Evolutionary conservation across 495 filamentous ascomycete species (phyloP), one percentile per base, ranked within the genome.

Genomic region (Ramalina peruviana): DNA sequence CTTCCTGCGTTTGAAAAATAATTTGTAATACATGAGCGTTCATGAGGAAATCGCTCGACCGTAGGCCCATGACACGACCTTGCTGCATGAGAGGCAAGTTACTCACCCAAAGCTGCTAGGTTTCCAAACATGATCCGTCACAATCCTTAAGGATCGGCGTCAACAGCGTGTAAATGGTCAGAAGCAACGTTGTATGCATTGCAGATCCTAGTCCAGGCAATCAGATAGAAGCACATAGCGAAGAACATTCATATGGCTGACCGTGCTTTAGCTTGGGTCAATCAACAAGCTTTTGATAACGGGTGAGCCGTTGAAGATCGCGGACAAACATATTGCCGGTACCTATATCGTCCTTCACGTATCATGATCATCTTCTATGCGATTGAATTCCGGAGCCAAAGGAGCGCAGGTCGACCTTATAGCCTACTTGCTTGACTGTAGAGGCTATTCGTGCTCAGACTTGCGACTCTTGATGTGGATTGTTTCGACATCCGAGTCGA

Each of bases 111-210:
- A 12, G 53, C 42, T 36, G 43, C 43, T 21, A 51, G 36, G 40
- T 52, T 55, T 21, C 53, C 53, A 52, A 55, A 55, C 53, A 55
- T 55, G 6, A 26, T 36, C 33, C 42, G 21, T 45, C 27, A 27
- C 42, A 11, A 20, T 15, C 6, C 3, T 45, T 19, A 1, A 9
- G 6, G 17, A 11, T 17, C 16, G 15, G 9, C 16, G 40, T 17
- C 16, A 23, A 23, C 17, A 41, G 21, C 40, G 40, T 41, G 16
- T 19, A 15, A 17, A 17, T 41, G 5, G 9, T 23, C 11, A 17
- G 11, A 10, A 41, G 7, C 40, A 33, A 33, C 30, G 0, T 13
- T 10, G 5, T 7, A 33, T 33, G 30, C 30, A 33, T 33, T 12
- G 30, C 30, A 2, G 30, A 33, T 13, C 12, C 30, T 10, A 33